A percentile compares a stretch with the other conserved stretches of the same genome.
Conservation (phyloP, 148 eudicot genomes). For the Hydrangea macrophylla region DNA sequence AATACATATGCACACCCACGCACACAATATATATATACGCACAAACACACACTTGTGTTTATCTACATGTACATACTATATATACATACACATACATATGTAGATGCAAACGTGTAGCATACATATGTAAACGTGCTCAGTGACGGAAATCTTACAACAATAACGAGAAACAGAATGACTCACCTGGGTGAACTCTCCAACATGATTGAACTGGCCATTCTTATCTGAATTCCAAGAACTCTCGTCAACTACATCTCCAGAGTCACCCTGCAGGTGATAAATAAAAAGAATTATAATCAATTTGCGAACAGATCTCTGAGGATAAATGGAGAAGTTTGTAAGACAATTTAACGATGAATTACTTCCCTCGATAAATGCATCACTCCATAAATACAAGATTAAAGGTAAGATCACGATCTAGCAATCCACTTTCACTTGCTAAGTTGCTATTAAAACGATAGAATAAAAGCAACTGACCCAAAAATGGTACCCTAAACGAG, state of each 20-base stretch:
- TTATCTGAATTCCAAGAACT: slow-evolving; percentile 20
- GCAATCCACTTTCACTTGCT: no score
- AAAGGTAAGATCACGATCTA: no score
- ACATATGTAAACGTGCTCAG: not conserved
- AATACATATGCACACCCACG: not conserved
- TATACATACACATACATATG: not conserved
- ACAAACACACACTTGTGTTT: not conserved
- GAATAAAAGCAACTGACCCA: no score
- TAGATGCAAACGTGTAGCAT: not conserved
- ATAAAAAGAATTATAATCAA: not conserved
- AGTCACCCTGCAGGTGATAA: slow-evolving; percentile 40
- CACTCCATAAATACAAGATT: not conserved
- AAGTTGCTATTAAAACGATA: no score
- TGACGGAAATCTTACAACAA: not conserved
- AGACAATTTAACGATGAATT: not conserved
- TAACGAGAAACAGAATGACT: slow-evolving; percentile 14
- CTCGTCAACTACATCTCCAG: slow-evolving; percentile 21
- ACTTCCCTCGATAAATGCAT: not conserved
- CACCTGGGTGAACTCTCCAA: slow-evolving; percentile 39
- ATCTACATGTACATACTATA: no score
- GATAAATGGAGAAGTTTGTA: not conserved
- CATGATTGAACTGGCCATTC: slow-evolving; percentile 24
- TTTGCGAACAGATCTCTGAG: not conserved
- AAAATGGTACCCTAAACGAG: no score
- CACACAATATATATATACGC: not conserved